Conservation (phyloP, 345 rosid species). For the Salix koriyanagi region DNA sequence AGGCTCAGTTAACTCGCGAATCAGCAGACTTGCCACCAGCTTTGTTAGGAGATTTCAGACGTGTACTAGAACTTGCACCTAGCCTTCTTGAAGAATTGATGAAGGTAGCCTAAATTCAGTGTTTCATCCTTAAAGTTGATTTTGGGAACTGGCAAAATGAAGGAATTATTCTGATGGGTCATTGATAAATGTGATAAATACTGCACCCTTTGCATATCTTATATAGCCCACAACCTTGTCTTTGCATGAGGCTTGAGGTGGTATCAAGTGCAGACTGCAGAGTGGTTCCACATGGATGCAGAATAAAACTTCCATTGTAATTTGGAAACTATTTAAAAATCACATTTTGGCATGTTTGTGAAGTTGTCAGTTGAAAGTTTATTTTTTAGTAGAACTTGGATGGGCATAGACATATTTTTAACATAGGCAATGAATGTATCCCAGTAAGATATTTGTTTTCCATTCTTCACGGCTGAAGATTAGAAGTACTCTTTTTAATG, state of each 20-base stretch:
- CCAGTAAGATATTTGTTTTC: not conserved
- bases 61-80: slow-evolving; percentile 88
- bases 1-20: slow-evolving; percentile 89
- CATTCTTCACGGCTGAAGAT: no score
- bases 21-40: slow-evolving; percentile 71
- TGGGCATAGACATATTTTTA: not conserved
- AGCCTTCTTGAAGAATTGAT: slow-evolving; percentile 91
- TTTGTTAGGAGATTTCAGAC: slow-evolving; percentile 73
- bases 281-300: not conserved
- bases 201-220: not conserved
- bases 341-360: not conserved
- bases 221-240: not conserved
- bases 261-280: not conserved
- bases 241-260: not conserved
- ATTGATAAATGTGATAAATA: not conserved
- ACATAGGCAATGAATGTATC: not conserved
- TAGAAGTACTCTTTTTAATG: not conserved
- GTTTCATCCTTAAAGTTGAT: not conserved
- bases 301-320: not conserved
- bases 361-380: not conserved
- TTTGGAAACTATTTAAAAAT: not conserved
- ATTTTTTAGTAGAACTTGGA: not conserved
- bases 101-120: slow-evolving; percentile 48
- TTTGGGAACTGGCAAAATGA: not conserved
- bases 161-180: not conserved